Base-by-base conservation (phyloP, 1,284 basidiomycete species). In the Cryptococcus neoformans region DNA sequence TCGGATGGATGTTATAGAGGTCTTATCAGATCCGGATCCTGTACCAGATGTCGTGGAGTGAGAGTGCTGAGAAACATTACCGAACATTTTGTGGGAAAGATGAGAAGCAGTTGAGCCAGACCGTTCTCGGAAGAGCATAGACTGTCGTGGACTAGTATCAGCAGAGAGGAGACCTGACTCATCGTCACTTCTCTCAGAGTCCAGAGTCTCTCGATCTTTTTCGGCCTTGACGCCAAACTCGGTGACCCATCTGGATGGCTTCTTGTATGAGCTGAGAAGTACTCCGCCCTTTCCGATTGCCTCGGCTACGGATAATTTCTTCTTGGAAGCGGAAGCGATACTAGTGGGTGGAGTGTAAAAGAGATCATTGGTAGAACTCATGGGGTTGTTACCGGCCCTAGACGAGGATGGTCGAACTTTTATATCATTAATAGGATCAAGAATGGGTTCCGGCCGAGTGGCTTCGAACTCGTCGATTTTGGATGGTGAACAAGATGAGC, bases 271-370 rank as follows among this genome's bases (percentile, higher is more conserved):
- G 38, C 53, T 53, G 9, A 54, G 56, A 6, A 56, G 53, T 8
- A 21, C 47, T 3, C 47, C 36, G 10, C 12, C 37, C 14, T 34
- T 17, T 39, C 11, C 8, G 50, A 36, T 21, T 17, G 49, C 53
- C 7, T 57, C 55, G 10, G 53, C 56, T 5, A 44, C 50, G 5
- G 56, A 57, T 9, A 46, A 14, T 4, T 44, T 45, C 42, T 50
- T 54, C n/a, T 56, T 55, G 37, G 39, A 47, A 7, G 34, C 44
- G 1, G 61, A 58, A 9, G 61, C 57, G 28, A 59, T 62, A 0
- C 61, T 56, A 36, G 44, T 36, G 12, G 37, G 41, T 0, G 61
- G 61, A 16, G 61, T 62, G 41, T 59, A 62, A 48, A 62, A 59
- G 2, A 62, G 12, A 37, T 62, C 61, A 4, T 49, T 41, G 2